Evolutionary conservation across 192 early-diverging fungal genomes (phyloP), one percentile per base, ranked within the genome.

Genomic region (Linnemannia zychae): DNA sequence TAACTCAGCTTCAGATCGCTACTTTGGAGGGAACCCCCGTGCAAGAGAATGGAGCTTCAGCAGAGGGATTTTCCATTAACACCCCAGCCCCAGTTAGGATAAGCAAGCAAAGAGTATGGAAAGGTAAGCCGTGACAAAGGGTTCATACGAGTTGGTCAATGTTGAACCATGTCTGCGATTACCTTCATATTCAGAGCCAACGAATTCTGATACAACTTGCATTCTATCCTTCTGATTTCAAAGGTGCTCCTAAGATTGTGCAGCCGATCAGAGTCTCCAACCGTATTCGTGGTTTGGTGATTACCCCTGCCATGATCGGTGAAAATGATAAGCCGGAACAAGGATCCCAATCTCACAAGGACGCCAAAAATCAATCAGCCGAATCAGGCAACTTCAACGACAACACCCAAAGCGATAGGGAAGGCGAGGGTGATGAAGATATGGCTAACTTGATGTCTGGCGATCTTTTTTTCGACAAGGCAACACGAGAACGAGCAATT

Each of bases 391-490:
- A 48, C 9, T 72, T 24, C 33, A 20, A 48, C 12, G 36, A 53
- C 34, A 15, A 22, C 20, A 1, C 22, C 60, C 38, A 73, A 72
- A n/a, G n/a, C 63, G 52, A 50, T 7, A 24, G 71, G 4, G 70
- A 36, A 38, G 78, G 85, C 7, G 74, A 84, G 15, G 75, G 89
- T 52, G 91, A 76, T 57, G 88, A 91, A 36, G 86, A 76, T 1
- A 22, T 69, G 3, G 20, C 77, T 0, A 76, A 78, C 40, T 69
- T 91, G 24, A 72, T 91, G 76, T 86, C 90, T 15, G 90, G 92
- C 15, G 93, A 93, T 67, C 81, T 90, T 34, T 91, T 88, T 53
- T 96, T 96, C 72, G 71, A 86, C 20, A 34, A 86, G 36, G 85
- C 88, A 17, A 87, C 86, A 20, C 53, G 89, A 2, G 82, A 86